Conservation (phyloP, 2,329 filamentous ascomycete genomes). For the Xylaria hypoxylon region DNA sequence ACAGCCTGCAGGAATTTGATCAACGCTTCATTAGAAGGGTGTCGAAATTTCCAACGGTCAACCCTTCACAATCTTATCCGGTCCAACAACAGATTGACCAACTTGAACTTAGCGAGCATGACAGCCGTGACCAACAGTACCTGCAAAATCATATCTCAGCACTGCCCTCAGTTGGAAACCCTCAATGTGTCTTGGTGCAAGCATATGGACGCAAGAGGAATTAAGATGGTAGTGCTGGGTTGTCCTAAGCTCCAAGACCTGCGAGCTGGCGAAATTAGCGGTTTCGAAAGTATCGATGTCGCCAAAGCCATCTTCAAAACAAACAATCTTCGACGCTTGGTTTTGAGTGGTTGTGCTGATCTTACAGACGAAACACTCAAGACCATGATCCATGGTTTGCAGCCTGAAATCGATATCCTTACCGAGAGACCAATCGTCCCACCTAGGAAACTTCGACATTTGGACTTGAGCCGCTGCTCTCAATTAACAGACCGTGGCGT, state of each 20-base stretch:
- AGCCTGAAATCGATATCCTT: constrained; percentile 84
- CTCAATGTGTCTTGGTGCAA: constrained; percentile 95
- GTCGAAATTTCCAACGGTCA: constrained; percentile 81
- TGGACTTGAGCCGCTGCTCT: constrained; percentile 85
- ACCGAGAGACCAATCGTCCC: constrained; percentile 81
- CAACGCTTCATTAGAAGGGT: constrained; percentile 89
- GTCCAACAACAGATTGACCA: constrained; percentile 80
- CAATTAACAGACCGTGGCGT: constrained; percentile 79
- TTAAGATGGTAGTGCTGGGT: constrained; percentile 76
- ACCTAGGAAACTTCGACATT: constrained; percentile 80
- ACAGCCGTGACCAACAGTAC: constrained; percentile 82
- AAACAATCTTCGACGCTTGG: constrained; percentile 85
- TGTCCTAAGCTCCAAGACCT: constrained; percentile 83
- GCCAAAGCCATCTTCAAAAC: constrained; percentile 80
- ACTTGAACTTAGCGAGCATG: constrained; percentile 88
- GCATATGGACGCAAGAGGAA: constrained; percentile 81
- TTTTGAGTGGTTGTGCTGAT: constrained; percentile 82
- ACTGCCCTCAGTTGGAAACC: constrained; percentile 83
- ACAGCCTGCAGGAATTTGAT: constrained; percentile 87
- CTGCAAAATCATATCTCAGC: constrained; percentile 85
- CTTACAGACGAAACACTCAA: constrained; percentile 80
- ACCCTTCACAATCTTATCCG: constrained; percentile 81
- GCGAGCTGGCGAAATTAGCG: constrained; percentile 81
- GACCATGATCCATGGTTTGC: constrained; percentile 78
- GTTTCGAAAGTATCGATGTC: constrained; percentile 80